Base-by-base conservation (phyloP, 768 basidiomycete species). In the Cubamyces sp. region DNA sequence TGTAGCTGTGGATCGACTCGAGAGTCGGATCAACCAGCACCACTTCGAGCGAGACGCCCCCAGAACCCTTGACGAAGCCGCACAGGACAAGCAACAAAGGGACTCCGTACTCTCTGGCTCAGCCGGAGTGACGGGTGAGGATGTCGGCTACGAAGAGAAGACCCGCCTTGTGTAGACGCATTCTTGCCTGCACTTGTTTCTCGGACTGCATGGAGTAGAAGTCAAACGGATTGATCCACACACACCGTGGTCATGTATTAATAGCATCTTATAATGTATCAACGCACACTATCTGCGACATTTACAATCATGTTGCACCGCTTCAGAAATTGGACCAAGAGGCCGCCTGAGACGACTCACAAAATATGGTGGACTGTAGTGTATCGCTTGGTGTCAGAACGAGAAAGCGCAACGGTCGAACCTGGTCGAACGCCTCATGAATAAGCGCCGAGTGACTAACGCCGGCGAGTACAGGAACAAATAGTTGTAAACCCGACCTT, bases 41-140 rank as follows among this genome's bases (percentile, higher is more conserved):
- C 30, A 28, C 14, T 28, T 64, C 19, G 63, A 56, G 37, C 53
- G 34, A 21, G 58, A 64, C 7, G 14, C n/a, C 2, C 19, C 30
- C 14, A 37, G 9, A 5, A 49, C 41, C 14, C 7, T 34, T 1
- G 57, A 60, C 26, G 40, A 50, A 12, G 11, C 39, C 16, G 63
- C 57, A 0, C 40, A 21, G 14, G 58, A 55, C 30, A 50, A 53
- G 34, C 63, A 64, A 30, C 54, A 60, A 43, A 60, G 63, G 19
- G 57, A 58, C 40, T 54, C 63, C 9, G 53, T 64, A 2, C 54
- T 64, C 5, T 64, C 63, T 2, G 63, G 63, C 5, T 47, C 63
- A 6, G 63, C 63, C 5, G 63, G 63, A 0, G 49, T 60, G 4
- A 64, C 63, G 0, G 57, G 63, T 3, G 63, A 64, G 21, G 58